A percentile compares a stretch with the other conserved stretches of the same genome.
phyloP scores from a whole-genome alignment of 768 basidiomycete genomes.

The Rhodotorula diobovata region DNA sequence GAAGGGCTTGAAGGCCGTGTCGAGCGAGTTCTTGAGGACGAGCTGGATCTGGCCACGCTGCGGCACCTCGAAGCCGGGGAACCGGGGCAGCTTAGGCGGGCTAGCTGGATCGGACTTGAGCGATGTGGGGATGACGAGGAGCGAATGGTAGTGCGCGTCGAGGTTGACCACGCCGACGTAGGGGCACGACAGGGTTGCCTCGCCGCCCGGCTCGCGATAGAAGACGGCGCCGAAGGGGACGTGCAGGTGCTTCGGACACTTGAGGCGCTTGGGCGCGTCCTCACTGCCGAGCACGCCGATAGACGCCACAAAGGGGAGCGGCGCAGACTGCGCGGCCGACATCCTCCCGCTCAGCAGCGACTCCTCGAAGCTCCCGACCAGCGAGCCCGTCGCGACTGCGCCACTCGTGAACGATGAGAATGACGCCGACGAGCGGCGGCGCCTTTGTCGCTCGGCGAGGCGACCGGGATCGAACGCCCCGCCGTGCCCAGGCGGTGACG shows the following conservation, averaged over 20 bases:
- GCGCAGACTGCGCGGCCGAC: slow-evolving; percentile 34
- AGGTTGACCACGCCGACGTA: slow-evolving; percentile 47
- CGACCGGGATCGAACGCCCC: neutral
- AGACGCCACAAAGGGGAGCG: slow-evolving; percentile 41
- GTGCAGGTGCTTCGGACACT: slow-evolving; percentile 38
- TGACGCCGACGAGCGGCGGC: slow-evolving; percentile 13
- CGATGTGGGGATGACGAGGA: slow-evolving; percentile 7
- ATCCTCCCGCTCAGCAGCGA: slow-evolving; percentile 46
- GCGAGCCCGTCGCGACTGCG: neutral
- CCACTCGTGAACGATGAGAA: neutral
- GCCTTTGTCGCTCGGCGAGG: neutral
- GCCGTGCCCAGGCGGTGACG: neutral
- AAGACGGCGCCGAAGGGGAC: slow-evolving; percentile 38
- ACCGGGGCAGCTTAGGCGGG: slow-evolving; percentile 28
- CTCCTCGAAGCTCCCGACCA: slow-evolving; percentile 45
- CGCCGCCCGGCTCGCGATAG: slow-evolving; percentile 30
- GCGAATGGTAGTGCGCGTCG: slow-evolving; percentile 37
- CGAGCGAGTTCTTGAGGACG: slow-evolving; percentile 45
- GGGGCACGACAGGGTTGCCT: slow-evolving; percentile 31
- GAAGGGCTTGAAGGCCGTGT: slow-evolving; percentile 46
- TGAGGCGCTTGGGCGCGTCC: slow-evolving; percentile 24
- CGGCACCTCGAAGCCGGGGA: slow-evolving; percentile 46
- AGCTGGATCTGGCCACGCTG: slow-evolving; percentile 46
- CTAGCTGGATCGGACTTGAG: neutral
- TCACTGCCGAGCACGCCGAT: slow-evolving; percentile 39